A percentile compares a stretch with the other conserved stretches of the same genome.
Conservation (phyloP, 495 filamentous ascomycete genomes). For the Friedmanniomyces simplex region DNA sequence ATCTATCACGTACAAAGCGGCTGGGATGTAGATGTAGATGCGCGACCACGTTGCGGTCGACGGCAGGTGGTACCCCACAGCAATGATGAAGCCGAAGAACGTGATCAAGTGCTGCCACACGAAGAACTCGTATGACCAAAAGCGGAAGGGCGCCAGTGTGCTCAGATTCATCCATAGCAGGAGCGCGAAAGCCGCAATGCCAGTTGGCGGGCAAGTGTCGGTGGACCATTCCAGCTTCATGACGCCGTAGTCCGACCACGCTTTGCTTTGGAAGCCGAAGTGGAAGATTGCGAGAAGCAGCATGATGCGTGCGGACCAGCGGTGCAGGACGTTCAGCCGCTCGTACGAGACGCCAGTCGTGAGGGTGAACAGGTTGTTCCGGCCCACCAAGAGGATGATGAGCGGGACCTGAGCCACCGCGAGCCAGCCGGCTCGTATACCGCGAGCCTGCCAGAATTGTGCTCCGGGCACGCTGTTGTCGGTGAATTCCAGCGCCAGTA, state of each 20-base stretch:
- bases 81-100: slow-evolving; percentile 20
- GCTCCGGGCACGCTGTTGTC: slow-evolving; percentile 10
- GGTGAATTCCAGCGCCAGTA: slow-evolving; percentile 19
- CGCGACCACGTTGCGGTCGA: slow-evolving; percentile 8
- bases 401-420: slow-evolving; percentile 20
- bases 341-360: slow-evolving; percentile 22
- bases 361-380: slow-evolving; percentile 20
- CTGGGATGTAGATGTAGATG: slow-evolving; percentile 38
- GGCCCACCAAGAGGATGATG: slow-evolving; percentile 19
- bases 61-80: slow-evolving; percentile 11
- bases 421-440: slow-evolving; percentile 17
- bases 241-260: slow-evolving; percentile 13
- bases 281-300: slow-evolving; percentile 17
- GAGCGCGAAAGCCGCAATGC: slow-evolving; percentile 17
- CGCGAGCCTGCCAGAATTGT: slow-evolving; percentile 14
- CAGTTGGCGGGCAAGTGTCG: slow-evolving; percentile 13
- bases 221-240: slow-evolving; percentile 17
- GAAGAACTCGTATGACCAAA: slow-evolving; percentile 17
- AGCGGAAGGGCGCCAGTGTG: slow-evolving; percentile 14
- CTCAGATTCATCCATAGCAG: slow-evolving; percentile 20
- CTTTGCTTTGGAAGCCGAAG: slow-evolving; percentile 12
- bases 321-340: slow-evolving; percentile 21
- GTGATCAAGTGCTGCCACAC: slow-evolving; percentile 19
- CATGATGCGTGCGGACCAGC: slow-evolving; percentile 19
- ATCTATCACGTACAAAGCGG: slow-evolving; percentile 62